phyloP scores from a whole-genome alignment of 495 filamentous ascomycete genomes.

The Talaromyces liani region DNA sequence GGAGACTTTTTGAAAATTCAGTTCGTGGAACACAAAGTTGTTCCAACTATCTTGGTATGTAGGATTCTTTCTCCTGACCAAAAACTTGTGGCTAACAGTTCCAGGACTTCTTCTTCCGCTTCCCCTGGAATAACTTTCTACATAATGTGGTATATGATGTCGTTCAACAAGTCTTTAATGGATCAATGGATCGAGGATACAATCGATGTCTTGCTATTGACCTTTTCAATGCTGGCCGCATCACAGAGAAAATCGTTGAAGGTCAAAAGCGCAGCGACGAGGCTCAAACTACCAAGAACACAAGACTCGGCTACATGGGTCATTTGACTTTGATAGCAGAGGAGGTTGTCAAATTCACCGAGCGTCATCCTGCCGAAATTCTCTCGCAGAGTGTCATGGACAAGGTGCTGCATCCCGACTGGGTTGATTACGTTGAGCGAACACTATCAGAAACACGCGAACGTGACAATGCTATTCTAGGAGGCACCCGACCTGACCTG shows the following conservation, averaged over 20 bases:
- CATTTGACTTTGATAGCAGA: slow-evolving; percentile 96
- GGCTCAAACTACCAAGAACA: slow-evolving; percentile 70
- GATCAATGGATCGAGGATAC: slow-evolving; percentile 91
- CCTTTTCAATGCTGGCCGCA: slow-evolving; percentile 80
- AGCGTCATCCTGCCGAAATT: slow-evolving; percentile 83
- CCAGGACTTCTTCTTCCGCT: slow-evolving; percentile 93
- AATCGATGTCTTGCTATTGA: slow-evolving; percentile 91
- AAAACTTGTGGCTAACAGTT: slow-evolving; percentile 5
- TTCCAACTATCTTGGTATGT: slow-evolving; percentile 89
- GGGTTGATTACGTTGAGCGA: slow-evolving; percentile 94
- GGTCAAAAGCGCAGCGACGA: slow-evolving; percentile 83
- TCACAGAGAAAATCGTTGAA: slow-evolving; percentile 86
- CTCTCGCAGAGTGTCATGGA: slow-evolving; percentile 80
- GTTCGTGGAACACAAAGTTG: slow-evolving; percentile 89
- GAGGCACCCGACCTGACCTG: slow-evolving; percentile 87
- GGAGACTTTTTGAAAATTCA: slow-evolving; percentile 94
- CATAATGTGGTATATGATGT: slow-evolving; percentile 99
- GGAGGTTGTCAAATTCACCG: slow-evolving; percentile 97
- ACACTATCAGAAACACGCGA: slow-evolving; percentile 90
- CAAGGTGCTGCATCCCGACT: slow-evolving; percentile 76
- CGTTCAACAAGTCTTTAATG: slow-evolving; percentile 98
- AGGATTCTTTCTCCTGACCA: slow-evolving; percentile 2
- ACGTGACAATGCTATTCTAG: slow-evolving; percentile 97
- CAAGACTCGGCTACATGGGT: slow-evolving; percentile 96
- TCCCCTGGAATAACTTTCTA: slow-evolving; percentile 99